Percentiles rank a stretch among this genome's conserved stretches.
phyloP scores from a whole-genome alignment of 441 rosid species.

The Bruguiera hainesii region DNA sequence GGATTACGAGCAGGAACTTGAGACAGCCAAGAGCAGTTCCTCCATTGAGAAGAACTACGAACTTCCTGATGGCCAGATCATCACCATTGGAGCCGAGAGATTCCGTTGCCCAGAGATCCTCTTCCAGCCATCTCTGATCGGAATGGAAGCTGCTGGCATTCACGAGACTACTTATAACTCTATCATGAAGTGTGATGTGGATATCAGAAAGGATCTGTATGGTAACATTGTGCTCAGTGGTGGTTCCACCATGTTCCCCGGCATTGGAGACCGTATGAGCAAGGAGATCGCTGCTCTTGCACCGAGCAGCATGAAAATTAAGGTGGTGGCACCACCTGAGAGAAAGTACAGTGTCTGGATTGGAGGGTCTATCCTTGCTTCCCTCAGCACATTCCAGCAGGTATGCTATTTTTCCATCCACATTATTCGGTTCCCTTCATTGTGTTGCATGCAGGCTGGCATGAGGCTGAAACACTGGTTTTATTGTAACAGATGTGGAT shows the following conservation, averaged over 20 bases:
- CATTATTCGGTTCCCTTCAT: background rate
- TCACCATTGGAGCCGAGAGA: constrained; percentile 71
- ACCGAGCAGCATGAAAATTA: constrained; percentile 79
- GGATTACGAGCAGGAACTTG: constrained; percentile 69
- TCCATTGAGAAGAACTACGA: constrained; percentile 72
- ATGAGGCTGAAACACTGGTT: constrained; percentile 9
- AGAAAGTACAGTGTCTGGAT: constrained; percentile 93
- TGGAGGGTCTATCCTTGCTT: constrained; percentile 83
- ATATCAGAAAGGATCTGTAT: constrained; percentile 79
- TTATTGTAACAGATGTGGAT: constrained; percentile 53
- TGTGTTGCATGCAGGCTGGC: too few relatives aligned
- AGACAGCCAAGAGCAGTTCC: constrained; percentile 64
- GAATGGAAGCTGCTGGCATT: constrained; percentile 89
- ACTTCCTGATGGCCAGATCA: constrained; percentile 68
- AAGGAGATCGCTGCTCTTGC: constrained; percentile 79
- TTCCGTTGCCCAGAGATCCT: constrained; percentile 91
- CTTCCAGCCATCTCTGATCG: constrained; percentile 84
- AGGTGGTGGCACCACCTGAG: constrained; percentile 83
- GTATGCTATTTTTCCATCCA: constrained; percentile 18
- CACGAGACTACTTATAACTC: constrained; percentile 85
- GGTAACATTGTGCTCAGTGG: constrained; percentile 82
- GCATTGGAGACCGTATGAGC: constrained; percentile 86
- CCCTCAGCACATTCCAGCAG: constrained; percentile 94
- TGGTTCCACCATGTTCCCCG: constrained; percentile 84
- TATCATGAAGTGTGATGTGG: constrained; percentile 88